These are phyloP conservation scores for Blastocystis sp. DNA, from an alignment of 352 stramenopile genomes.

Conservation along the genomic window DNA sequence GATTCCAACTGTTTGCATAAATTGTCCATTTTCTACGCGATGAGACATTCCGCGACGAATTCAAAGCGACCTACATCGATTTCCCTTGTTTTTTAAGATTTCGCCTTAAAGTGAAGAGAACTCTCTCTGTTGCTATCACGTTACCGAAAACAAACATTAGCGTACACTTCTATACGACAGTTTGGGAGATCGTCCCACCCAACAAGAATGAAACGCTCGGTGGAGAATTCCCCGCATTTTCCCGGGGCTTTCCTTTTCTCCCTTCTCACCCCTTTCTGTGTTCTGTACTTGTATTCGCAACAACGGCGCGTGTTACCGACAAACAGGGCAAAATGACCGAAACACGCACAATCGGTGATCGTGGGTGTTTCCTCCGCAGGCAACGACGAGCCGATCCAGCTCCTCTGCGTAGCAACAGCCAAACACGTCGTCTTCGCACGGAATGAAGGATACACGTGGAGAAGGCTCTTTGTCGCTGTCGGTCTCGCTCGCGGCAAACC, in stretches of 20 bases:
- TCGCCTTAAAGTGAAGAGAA: background rate
- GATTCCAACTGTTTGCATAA: conserved; percentile 51
- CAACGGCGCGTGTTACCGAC: background rate
- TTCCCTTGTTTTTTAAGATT: background rate
- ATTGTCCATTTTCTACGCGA: conserved; percentile 42
- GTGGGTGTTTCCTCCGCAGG: conserved; percentile 45
- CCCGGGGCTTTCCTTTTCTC: background rate
- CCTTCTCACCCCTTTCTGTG: too few relatives aligned
- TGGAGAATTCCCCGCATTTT: background rate
- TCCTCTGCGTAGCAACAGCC: conserved; percentile 16
- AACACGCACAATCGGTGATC: conserved; percentile 16
- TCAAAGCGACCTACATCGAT: background rate
- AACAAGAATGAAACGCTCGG: background rate
- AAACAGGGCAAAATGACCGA: background rate
- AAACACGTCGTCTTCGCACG: conserved; percentile 47
- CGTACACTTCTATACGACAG: background rate
- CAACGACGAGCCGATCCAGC: conserved; percentile 25
- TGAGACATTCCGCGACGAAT: background rate
- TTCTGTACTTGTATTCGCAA: too few relatives aligned
- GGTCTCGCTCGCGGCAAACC: background rate
- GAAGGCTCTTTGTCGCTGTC: background rate
- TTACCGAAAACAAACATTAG: background rate
- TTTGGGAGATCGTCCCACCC: background rate
- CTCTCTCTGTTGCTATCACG: background rate
- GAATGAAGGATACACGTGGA: background rate